A percentile compares a stretch with the other conserved stretches of the same genome.
Conservation (phyloP, 139 green algal genomes). For the Picochlorum sp. region DNA sequence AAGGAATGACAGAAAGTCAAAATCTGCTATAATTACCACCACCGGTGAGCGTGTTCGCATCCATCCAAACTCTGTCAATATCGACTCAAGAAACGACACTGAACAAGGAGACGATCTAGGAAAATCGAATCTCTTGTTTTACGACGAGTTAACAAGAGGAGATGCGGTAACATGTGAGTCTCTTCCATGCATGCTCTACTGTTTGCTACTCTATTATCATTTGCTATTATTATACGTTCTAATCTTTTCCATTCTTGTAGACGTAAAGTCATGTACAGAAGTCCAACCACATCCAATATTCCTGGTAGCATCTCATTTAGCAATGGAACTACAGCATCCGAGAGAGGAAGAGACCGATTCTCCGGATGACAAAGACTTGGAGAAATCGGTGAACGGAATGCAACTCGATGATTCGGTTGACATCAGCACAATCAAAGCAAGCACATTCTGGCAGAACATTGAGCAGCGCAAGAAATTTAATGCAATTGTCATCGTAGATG, state of each 20-base stretch:
- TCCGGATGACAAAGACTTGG: not conserved
- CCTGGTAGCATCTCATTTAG: constrained; percentile 27
- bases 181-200: too few relatives aligned
- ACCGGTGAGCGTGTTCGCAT: constrained; percentile 31
- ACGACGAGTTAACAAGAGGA: constrained; percentile 41
- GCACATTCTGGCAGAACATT: not conserved
- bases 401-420: too few relatives aligned
- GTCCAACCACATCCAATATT: constrained; percentile 25
- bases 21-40: constrained; percentile 23
- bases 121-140: constrained; percentile 19
- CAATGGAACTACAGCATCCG: too few relatives aligned
- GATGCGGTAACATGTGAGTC: constrained; percentile 30
- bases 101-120: not conserved
- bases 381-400: not conserved
- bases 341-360: not conserved
- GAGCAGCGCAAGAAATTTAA: not conserved
- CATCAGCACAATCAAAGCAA: not conserved
- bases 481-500: constrained; percentile 22
- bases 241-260: too few relatives aligned
- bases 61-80: constrained; percentile 22
- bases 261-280: constrained; percentile 29
- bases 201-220: too few relatives aligned
- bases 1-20: not conserved
- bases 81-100: not conserved
- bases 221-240: too few relatives aligned